Conservation (phyloP, 2,329 filamentous ascomycete species). For the Stagonosporopsis chrysanthemi region DNA sequence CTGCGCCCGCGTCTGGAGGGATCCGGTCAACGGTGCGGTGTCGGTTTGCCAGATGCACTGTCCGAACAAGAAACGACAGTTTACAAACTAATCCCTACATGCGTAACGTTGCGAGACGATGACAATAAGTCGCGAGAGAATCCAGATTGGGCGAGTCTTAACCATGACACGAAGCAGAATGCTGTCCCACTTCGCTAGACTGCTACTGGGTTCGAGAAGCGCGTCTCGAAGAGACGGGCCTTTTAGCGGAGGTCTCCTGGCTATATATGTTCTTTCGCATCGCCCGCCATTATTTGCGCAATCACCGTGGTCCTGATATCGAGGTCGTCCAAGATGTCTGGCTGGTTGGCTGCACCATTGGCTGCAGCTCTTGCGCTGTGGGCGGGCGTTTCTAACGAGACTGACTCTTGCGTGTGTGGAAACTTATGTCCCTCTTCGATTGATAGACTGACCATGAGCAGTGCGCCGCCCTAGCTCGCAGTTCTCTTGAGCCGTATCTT, state of each 20-base stretch:
- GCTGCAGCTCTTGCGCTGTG: slow-evolving; percentile 15
- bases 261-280: not conserved
- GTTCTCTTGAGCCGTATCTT: slow-evolving; percentile 17
- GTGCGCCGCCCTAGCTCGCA: slow-evolving; percentile 20
- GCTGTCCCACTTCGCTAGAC: not conserved
- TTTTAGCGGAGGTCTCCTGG: not conserved
- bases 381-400: not conserved
- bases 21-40: not conserved
- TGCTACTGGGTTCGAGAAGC: not conserved
- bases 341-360: slow-evolving; percentile 14
- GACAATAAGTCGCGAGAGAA: not conserved
- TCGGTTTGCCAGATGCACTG: not conserved
- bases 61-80: no score
- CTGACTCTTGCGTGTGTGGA: slow-evolving; percentile 15
- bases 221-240: not conserved
- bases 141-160: not conserved
- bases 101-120: not conserved
- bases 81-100: not conserved
- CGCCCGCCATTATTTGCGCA: not conserved
- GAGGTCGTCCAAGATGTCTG: slow-evolving; percentile 13
- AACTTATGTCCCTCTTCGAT: not conserved
- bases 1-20: not conserved
- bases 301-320: not conserved
- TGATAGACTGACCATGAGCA: not conserved
- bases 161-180: not conserved